A percentile compares a stretch with the other conserved stretches of the same genome.
These are phyloP conservation scores for Abelmoschus esculentus DNA, from an alignment of 345 rosid species.

Conservation along the genomic window DNA sequence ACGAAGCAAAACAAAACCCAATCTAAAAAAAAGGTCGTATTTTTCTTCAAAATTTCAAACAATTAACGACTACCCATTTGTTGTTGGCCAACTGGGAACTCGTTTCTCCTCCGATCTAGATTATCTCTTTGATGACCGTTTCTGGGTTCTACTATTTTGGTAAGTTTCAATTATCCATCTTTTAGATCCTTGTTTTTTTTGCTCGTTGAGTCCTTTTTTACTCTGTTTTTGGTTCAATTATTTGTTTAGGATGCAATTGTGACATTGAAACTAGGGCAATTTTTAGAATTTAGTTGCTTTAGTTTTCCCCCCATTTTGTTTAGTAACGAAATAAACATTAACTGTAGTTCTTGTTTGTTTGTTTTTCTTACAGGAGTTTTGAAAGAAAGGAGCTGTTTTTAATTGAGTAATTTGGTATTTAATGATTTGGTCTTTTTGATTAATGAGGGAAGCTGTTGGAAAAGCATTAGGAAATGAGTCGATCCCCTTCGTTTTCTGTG, in stretches of 20 bases:
- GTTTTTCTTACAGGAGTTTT: not conserved
- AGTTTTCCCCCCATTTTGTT: not conserved
- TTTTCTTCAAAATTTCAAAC: not conserved
- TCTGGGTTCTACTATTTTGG: constrained; percentile 24
- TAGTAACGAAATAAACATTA: not conserved
- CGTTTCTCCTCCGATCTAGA: constrained; percentile 14
- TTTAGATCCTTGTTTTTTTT: constrained; percentile 18
- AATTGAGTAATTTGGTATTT: not conserved
- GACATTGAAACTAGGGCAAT: not conserved
- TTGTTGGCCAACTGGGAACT: constrained; percentile 16
- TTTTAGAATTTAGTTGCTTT: not conserved
- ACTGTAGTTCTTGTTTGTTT: not conserved
- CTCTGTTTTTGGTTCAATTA: not conserved
- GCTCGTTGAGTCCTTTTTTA: not conserved
- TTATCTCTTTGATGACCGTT: constrained; percentile 12
- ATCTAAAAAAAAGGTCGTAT: not conserved
- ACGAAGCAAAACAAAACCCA: not conserved
- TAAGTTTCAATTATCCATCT: constrained; percentile 15
- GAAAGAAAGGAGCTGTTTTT: not conserved
- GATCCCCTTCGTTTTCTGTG: constrained; percentile 77
- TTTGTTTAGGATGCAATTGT: not conserved
- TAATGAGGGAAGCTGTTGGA: constrained; percentile 20
- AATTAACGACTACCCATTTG: constrained; percentile 9
- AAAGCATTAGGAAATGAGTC: constrained; percentile 54
- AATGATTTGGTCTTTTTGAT: constrained; percentile 18